Conservation (phyloP, 1,284 basidiomycete genomes). For the Acaromyces ingoldii region DNA sequence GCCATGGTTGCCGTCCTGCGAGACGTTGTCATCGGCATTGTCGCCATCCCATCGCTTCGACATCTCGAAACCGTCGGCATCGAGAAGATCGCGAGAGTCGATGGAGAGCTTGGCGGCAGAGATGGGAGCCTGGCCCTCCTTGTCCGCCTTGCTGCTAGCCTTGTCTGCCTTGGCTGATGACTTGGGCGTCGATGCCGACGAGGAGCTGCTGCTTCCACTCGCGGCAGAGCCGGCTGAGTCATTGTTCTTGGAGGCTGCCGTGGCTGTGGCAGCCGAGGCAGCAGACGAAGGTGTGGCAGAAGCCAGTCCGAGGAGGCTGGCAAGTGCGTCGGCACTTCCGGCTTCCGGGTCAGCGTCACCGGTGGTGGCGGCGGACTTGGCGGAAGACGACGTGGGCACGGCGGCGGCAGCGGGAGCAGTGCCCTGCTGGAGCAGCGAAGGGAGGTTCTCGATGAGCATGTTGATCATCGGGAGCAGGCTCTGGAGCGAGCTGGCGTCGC, state of each 20-base stretch:
- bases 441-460: constrained; percentile 25
- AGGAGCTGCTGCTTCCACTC: not conserved
- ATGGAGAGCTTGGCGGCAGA: constrained; percentile 23
- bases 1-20: too few relatives aligned
- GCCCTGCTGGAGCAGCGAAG: constrained; percentile 16
- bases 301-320: too few relatives aligned
- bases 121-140: constrained; percentile 11
- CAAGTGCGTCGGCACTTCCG: too few relatives aligned
- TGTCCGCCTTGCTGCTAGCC: not conserved
- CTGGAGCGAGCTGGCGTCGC: constrained; percentile 21
- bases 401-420: constrained; percentile 11
- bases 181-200: not conserved
- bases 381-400: constrained; percentile 14
- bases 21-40: too few relatives aligned
- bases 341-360: constrained; percentile 6
- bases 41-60: constrained; percentile 7
- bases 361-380: constrained; percentile 6
- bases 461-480: constrained; percentile 26
- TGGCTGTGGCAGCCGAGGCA: constrained; percentile 5
- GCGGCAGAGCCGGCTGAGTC: not conserved
- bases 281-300: constrained; percentile 5
- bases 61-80: constrained; percentile 27
- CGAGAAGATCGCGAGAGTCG: constrained; percentile 16
- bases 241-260: not conserved
- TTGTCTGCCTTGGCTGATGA: too few relatives aligned